Base-by-base conservation (phyloP, 2,329 filamentous ascomycete genomes). In the Leptographium lundbergii region DNA sequence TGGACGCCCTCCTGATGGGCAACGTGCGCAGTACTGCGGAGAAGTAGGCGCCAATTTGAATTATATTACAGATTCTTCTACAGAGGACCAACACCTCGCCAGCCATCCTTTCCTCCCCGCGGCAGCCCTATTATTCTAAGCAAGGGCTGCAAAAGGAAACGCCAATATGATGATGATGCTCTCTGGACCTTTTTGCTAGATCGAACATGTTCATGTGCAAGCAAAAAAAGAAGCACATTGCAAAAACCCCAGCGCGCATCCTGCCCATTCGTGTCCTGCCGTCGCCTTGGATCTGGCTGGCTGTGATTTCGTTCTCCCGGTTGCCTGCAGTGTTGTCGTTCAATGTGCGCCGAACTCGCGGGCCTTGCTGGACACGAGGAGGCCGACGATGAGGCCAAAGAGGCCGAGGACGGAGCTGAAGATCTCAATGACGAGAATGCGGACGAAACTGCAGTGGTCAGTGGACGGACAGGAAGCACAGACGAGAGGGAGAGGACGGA, bases 371-470 rank as follows among this genome's bases (percentile, higher is more conserved):
- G 89, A 89, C 57, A 97, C 81, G 65, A 99, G 79, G 59, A 99
- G 81, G 53, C 95, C 94, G 66, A 99, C 86, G 69, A 99, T 99
- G 63, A 99, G 81, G 61, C 94, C 95, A 69, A 99, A 99, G 4
- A 99, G 84, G 63, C 95, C 94, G 13, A 99, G 81, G 55, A 99
- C 92, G 48, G 92, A 97, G 71, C 91, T 96, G 79, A 99, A 99
- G 72, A 99, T 99, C 75, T 99, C 95, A 69, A 99, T 95, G 66
- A 99, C 92, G 57, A 99, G 85, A 66, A 99, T 96, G 77, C 96
- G 96, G 75, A 99, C 92, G 74, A 99, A 99, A 58, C 91, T 96
- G 58, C 6, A 4, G 36, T 5, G 36, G 14, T 39, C 36, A 39
- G 36, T 39, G 48, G 67, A 56, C 29, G 48, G 54, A 34, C n/a